A percentile compares a stretch with the other conserved stretches of the same genome.
Conservation (phyloP, 2,329 filamentous ascomycete genomes). For the Xylaria sp. region DNA sequence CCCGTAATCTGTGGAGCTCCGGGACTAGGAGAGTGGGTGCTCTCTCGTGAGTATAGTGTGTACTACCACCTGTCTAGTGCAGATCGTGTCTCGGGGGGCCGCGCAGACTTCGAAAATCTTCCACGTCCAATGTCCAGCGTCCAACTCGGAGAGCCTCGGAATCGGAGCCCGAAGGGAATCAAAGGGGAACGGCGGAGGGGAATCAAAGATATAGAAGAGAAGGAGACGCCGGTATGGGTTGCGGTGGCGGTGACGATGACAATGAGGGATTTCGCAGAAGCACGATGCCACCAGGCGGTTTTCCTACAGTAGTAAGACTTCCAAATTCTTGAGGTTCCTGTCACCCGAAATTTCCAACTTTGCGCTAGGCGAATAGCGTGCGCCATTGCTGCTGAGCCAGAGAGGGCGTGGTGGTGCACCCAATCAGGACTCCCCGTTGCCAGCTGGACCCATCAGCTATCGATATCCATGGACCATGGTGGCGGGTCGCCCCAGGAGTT, state of each 20-base stretch:
- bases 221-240: constrained; percentile 2
- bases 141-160: constrained; percentile 40
- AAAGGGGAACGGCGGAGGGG: constrained; percentile 31
- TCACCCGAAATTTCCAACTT: constrained; percentile 36
- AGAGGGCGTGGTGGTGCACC: constrained; percentile 8
- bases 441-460: constrained; percentile 29
- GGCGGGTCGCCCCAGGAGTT: constrained; percentile 5
- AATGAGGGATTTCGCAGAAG: constrained; percentile 32
- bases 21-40: constrained; percentile 43
- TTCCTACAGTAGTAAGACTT: constrained; percentile 26
- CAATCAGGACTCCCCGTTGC: constrained; percentile 28
- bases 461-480: constrained; percentile 16
- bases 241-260: constrained; percentile 29
- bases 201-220: constrained; percentile 28
- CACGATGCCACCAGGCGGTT: constrained; percentile 22
- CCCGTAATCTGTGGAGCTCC: constrained; percentile 40
- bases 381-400: constrained; percentile 29
- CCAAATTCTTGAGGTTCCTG: constrained; percentile 33
- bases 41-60: constrained; percentile 12
- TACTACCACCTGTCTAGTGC: constrained; percentile 17
- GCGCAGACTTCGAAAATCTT: constrained; percentile 4
- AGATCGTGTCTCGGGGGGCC: constrained; percentile 11
- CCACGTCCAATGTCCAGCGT: not conserved
- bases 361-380: constrained; percentile 22
- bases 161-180: constrained; percentile 25